phyloP scores from a whole-genome alignment of 106 monocot species.

The Dendrobium officinale region DNA sequence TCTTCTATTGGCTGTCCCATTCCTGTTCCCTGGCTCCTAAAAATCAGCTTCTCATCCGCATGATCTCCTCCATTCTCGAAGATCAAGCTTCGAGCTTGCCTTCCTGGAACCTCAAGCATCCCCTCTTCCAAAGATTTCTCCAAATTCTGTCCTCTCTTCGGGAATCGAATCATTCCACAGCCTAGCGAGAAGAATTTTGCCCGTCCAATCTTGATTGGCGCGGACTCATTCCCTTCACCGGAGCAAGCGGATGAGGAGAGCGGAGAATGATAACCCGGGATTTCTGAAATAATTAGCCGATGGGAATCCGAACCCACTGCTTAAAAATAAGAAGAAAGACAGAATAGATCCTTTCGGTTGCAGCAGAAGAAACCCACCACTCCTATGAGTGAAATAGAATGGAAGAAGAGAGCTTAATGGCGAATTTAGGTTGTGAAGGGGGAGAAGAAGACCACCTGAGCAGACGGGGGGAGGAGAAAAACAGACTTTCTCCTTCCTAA shows the following conservation, averaged over 20 bases:
- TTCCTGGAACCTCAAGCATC: conserved; percentile 10
- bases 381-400: not conserved
- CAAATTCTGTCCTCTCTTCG: conserved; percentile 25
- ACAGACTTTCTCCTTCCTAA: not conserved
- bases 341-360: not conserved
- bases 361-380: not conserved
- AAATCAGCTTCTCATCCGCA: conserved; percentile 4
- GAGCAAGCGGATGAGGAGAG: not conserved
- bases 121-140: conserved; percentile 1
- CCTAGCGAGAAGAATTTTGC: conserved; percentile 5
- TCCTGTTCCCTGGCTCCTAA: conserved; percentile 25
- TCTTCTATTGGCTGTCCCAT: conserved; percentile 9
- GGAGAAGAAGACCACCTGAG: not conserved
- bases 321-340: not conserved
- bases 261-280: not conserved
- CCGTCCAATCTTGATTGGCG: not conserved
- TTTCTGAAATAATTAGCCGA: not conserved
- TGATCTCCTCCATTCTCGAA: conserved; percentile 1
- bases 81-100: conserved; percentile 30
- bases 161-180: conserved; percentile 28
- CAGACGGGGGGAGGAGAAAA: not conserved
- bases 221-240: not conserved
- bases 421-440: not conserved
- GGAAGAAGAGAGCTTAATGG: not conserved
- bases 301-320: not conserved